Conservation (phyloP, 2,329 filamentous ascomycete species). For the Immersiporthe knoxdaviesiana region DNA sequence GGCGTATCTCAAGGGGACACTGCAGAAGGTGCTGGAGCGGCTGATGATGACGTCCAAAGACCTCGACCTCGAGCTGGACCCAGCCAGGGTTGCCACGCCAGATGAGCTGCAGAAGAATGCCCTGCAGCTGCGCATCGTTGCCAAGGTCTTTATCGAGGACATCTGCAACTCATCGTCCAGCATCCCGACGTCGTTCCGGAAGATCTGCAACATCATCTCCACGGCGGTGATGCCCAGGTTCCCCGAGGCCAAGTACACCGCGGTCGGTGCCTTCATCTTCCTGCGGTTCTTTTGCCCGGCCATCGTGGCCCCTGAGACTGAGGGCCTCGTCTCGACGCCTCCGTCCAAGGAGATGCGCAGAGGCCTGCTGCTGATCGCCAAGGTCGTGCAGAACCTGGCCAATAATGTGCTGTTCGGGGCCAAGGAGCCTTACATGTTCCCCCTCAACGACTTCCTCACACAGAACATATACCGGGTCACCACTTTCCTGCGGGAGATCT, state of each 20-base stretch:
- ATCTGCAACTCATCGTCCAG: conserved; percentile 65
- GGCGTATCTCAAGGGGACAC: conserved; percentile 63
- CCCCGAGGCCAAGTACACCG: conserved; percentile 72
- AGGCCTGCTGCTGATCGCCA: conserved; percentile 69
- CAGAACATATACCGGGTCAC: conserved; percentile 71
- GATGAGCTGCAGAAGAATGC: conserved; percentile 71
- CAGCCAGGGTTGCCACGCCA: conserved; percentile 59
- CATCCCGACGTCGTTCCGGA: conserved; percentile 67
- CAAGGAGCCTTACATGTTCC: conserved; percentile 74
- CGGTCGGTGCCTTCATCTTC: conserved; percentile 72
- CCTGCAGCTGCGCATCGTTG: conserved; percentile 66
- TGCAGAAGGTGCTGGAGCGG: conserved; percentile 69
- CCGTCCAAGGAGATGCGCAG: conserved; percentile 72
- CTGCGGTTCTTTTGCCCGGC: conserved; percentile 74
- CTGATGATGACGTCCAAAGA: conserved; percentile 69
- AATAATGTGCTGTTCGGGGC: conserved; percentile 74
- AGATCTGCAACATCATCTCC: conserved; percentile 70
- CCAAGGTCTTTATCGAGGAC: conserved; percentile 72
- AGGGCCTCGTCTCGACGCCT: conserved; percentile 62
- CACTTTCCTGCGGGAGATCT: conserved; percentile 69
- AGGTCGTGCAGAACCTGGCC: conserved; percentile 71
- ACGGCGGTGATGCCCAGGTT: conserved; percentile 66
- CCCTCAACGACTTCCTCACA: conserved; percentile 69
- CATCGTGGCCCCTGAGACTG: conserved; percentile 70
- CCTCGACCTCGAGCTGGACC: conserved; percentile 69